phyloP scores from a whole-genome alignment of 2,329 filamentous ascomycete genomes.

The Aquanectria penicillioides region DNA sequence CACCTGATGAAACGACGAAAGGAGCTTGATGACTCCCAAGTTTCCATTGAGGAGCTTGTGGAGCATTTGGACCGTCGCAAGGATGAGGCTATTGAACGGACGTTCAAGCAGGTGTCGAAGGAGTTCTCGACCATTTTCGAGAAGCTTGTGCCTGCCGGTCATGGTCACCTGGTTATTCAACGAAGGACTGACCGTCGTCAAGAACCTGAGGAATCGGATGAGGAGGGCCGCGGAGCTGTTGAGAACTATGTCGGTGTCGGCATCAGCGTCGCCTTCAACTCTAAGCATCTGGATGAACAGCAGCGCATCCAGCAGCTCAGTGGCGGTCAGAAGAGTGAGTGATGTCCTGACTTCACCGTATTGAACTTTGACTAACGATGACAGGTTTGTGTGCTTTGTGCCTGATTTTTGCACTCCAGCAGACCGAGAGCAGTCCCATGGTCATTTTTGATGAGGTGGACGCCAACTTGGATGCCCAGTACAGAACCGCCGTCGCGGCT shows the following conservation, averaged over 20 bases:
- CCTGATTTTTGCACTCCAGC: constrained; percentile 98
- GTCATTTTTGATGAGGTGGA: constrained; percentile 99
- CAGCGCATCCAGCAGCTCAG: constrained; percentile 97
- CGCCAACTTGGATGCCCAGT: constrained; percentile 97
- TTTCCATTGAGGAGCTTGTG: constrained; percentile 91
- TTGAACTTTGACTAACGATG: constrained; percentile 14
- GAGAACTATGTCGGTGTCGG: constrained; percentile 97
- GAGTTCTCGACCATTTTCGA: constrained; percentile 95
- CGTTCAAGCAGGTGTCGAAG: constrained; percentile 95
- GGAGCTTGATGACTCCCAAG: constrained; percentile 87
- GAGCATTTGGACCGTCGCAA: constrained; percentile 93
- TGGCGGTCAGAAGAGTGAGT: constrained; percentile 95
- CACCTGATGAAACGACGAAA: constrained; percentile 83
- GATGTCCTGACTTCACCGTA: not conserved
- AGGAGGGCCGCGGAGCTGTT: constrained; percentile 75
- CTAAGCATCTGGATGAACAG: constrained; percentile 93
- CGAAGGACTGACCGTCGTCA: constrained; percentile 81
- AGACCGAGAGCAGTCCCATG: constrained; percentile 96
- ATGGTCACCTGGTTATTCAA: constrained; percentile 92
- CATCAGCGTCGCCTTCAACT: constrained; percentile 98
- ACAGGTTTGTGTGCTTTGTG: constrained; percentile 93
- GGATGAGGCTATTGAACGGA: constrained; percentile 97
- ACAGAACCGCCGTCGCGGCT: constrained; percentile 92
- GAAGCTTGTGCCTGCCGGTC: constrained; percentile 92
- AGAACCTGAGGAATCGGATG: constrained; percentile 70